Conservation (phyloP, 176 grass and related monocot species). For the Cymbopogon citratus region DNA sequence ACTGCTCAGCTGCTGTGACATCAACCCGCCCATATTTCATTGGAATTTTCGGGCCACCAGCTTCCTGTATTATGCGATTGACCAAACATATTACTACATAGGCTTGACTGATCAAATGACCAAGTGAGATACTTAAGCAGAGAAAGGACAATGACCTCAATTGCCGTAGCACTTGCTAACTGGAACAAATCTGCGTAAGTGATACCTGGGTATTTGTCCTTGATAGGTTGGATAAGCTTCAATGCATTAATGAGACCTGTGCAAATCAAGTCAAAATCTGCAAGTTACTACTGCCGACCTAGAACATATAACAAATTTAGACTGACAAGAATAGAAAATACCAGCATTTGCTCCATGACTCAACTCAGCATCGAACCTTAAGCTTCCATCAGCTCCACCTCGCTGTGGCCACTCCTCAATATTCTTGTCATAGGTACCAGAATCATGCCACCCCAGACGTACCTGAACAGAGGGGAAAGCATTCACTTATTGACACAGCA, state of each 20-base stretch:
- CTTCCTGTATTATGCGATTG: slow-evolving; percentile 52
- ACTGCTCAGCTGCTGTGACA: slow-evolving; percentile 73
- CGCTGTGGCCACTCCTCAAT: slow-evolving; percentile 74
- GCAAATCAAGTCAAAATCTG: background rate
- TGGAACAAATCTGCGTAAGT: slow-evolving; percentile 90
- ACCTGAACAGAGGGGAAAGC: slow-evolving; percentile 39
- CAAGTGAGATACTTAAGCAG: slow-evolving; percentile 4
- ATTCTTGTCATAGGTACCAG: slow-evolving; percentile 89
- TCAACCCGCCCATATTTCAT: slow-evolving; percentile 94
- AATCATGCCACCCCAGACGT: slow-evolving; percentile 95
- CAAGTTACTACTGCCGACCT: background rate
- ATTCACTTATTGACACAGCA: background rate
- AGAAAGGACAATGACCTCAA: slow-evolving; percentile 60
- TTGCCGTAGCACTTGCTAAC: slow-evolving; percentile 91
- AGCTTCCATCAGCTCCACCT: slow-evolving; percentile 90
- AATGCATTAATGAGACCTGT: slow-evolving; percentile 74
- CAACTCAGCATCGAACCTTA: slow-evolving; percentile 78
- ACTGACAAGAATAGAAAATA: slow-evolving; percentile 8
- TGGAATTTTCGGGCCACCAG: slow-evolving; percentile 83
- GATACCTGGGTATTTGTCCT: slow-evolving; percentile 76
- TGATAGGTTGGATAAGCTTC: slow-evolving; percentile 86
- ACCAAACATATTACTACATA: background rate
- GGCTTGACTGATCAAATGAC: background rate
- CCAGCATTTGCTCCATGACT: slow-evolving; percentile 97
- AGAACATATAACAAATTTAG: background rate